phyloP scores from a whole-genome alignment of 2,329 filamentous ascomycete species.

The Fusarium acutatum region DNA sequence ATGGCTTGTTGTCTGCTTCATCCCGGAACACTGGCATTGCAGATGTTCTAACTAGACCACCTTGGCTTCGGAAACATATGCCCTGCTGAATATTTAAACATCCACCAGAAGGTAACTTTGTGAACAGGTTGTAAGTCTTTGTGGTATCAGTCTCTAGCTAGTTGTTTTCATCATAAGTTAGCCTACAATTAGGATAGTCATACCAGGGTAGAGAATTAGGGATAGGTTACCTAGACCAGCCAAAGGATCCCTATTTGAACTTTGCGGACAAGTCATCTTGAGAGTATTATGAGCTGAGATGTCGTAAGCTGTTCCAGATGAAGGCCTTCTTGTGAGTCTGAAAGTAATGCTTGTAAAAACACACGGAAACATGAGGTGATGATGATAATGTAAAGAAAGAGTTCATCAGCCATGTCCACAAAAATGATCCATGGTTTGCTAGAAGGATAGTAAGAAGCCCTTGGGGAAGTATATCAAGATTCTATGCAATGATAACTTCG shows the following conservation, averaged over 20 bases:
- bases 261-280: background rate
- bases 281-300: background rate
- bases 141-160: accelerated
- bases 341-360: background rate
- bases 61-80: too few species aligned
- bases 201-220: background rate
- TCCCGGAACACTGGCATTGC: background rate
- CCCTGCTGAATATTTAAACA: background rate
- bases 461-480: accelerated
- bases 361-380: background rate
- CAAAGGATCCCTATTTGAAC: background rate
- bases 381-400: background rate
- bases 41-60: too few species aligned
- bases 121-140: background rate
- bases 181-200: background rate
- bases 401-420: background rate
- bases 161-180: background rate
- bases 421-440: background rate
- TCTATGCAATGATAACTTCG: accelerated
- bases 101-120: background rate
- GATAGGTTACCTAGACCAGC: too few species aligned
- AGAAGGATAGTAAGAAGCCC: accelerated
- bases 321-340: background rate
- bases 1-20: background rate
- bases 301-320: accelerated